phyloP scores from a whole-genome alignment of 2,329 filamentous ascomycete genomes.

The Diaporthe vaccinii region DNA sequence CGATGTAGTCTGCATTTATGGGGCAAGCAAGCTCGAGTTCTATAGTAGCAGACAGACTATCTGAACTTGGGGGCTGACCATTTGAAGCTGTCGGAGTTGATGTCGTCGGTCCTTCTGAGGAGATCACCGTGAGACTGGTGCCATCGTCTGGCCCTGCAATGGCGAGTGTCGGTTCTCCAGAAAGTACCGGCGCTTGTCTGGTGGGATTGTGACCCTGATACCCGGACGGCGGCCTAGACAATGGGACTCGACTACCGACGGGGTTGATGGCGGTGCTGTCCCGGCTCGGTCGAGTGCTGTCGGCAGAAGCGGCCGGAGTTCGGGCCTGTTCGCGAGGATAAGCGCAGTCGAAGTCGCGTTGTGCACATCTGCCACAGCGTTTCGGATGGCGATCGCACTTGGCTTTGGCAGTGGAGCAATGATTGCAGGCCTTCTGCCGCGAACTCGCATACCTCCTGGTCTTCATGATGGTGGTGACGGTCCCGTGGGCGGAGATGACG shows the following conservation, averaged over 20 bases:
- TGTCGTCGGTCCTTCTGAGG: background rate
- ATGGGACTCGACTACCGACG: background rate
- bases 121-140: background rate
- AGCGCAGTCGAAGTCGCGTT: constrained; percentile 48
- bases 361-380: constrained; percentile 51
- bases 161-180: background rate
- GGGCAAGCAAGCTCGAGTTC: constrained; percentile 56
- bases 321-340: constrained; percentile 45
- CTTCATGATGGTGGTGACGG: background rate
- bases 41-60: background rate
- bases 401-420: constrained; percentile 54
- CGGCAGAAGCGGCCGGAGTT: background rate
- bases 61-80: background rate
- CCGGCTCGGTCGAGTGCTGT: background rate
- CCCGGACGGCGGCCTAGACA: background rate
- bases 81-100: background rate
- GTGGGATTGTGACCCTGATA: background rate
- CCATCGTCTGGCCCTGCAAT: background rate
- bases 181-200: background rate
- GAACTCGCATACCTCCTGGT: background rate
- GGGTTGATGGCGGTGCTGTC: background rate
- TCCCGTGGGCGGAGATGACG: no score
- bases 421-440: constrained; percentile 48
- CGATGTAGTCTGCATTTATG: constrained; percentile 61
- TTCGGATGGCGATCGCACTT: constrained; percentile 55